phyloP scores from a whole-genome alignment of 2,329 filamentous ascomycete species.

The Aquanectria penicillioides region DNA sequence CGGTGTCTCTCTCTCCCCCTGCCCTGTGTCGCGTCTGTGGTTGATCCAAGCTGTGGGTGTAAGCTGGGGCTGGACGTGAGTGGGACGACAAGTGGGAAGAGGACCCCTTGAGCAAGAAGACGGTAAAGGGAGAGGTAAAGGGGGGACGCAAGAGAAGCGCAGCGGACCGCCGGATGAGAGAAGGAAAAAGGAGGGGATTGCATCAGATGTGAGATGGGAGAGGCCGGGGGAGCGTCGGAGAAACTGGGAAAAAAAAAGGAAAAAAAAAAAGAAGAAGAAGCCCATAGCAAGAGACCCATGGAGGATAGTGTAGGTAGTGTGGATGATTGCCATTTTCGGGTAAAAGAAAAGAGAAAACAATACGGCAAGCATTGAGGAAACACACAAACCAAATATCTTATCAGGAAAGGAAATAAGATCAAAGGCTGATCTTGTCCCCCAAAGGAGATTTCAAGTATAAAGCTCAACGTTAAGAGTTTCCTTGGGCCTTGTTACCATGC shows the following conservation, averaged over 20 bases:
- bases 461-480: conserved; percentile 7
- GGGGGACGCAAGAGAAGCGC: conserved; percentile 1
- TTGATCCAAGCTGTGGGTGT: no score
- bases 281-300: no score
- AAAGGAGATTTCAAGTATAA: neutral
- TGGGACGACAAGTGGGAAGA: conserved; percentile 18
- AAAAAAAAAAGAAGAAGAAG: neutral
- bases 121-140: conserved; percentile 10
- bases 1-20: conserved; percentile 31
- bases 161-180: neutral
- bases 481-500: conserved; percentile 8
- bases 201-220: neutral
- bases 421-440: no score
- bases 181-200: neutral
- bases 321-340: no score
- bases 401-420: no score
- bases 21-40: conserved; percentile 23
- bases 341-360: neutral
- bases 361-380: neutral
- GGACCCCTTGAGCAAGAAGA: conserved; percentile 4
- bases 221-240: conserved; percentile 7
- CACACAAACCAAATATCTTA: no score
- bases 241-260: conserved; percentile 1
- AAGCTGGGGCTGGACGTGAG: conserved; percentile 4
- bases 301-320: no score